phyloP scores from a whole-genome alignment of 1,284 basidiomycete genomes.

The Microbotryum saponariae region DNA sequence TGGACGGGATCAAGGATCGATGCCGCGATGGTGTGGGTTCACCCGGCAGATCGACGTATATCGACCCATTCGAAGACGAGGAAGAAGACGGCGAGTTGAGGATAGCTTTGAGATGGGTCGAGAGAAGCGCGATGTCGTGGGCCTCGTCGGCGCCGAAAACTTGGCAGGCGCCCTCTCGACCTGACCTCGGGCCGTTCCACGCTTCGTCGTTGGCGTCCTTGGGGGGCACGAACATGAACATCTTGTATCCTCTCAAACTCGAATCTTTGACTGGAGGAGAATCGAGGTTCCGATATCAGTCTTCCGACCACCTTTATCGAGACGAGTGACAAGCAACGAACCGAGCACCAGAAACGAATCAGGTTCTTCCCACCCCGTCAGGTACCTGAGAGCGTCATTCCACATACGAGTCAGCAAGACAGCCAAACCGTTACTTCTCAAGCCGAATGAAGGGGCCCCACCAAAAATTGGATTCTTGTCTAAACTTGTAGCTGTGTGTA shows the following conservation, averaged over 20 bases:
- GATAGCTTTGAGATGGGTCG: slow-evolving; percentile 37
- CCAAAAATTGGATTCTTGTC: slow-evolving; percentile 51
- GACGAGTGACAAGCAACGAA: slow-evolving; percentile 40
- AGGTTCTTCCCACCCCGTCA: slow-evolving; percentile 91
- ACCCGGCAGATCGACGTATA: slow-evolving; percentile 45
- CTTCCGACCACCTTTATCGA: no score
- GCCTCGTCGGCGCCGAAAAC: slow-evolving; percentile 69
- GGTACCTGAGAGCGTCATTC: slow-evolving; percentile 51
- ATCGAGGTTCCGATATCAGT: neutral
- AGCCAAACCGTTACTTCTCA: neutral
- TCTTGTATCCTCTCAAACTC: slow-evolving; percentile 64
- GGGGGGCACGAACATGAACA: slow-evolving; percentile 79
- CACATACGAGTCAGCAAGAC: neutral
- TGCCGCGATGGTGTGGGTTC: slow-evolving; percentile 28
- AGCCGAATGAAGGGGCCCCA: neutral
- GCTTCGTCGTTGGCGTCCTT: slow-evolving; percentile 70
- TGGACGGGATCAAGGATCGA: slow-evolving; percentile 38
- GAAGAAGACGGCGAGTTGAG: slow-evolving; percentile 30
- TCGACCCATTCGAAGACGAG: slow-evolving; percentile 10
- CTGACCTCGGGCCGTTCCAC: slow-evolving; percentile 81
- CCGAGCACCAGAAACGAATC: slow-evolving; percentile 79
- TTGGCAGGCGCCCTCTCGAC: slow-evolving; percentile 51
- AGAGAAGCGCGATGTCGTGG: slow-evolving; percentile 40
- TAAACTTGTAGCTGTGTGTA: slow-evolving; percentile 76
- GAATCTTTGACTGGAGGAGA: slow-evolving; percentile 28